A percentile compares a stretch with the other conserved stretches of the same genome.
Conservation (phyloP, 192 early-diverging fungal species). For the Chytriomyces hyalinus region DNA sequence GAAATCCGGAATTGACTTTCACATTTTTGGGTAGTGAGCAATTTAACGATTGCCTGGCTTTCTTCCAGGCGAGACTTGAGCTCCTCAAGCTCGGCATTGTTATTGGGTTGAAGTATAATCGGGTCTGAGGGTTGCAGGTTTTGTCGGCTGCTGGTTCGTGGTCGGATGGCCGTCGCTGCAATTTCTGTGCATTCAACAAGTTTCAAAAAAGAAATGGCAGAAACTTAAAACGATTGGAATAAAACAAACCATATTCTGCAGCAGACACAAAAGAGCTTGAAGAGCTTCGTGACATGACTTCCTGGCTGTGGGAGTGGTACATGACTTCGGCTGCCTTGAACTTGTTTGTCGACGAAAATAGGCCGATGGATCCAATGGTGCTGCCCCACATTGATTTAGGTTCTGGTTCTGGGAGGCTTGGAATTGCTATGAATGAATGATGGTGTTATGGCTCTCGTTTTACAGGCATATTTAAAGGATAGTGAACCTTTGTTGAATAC, state of each 20-base stretch:
- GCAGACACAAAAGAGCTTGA: not conserved
- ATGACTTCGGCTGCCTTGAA: too few relatives aligned
- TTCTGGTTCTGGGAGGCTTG: not conserved
- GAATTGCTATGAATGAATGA: not conserved
- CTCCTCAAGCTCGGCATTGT: not conserved
- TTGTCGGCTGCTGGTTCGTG: not conserved
- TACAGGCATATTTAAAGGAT: not conserved
- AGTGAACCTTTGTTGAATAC: not conserved
- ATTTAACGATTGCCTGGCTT: not conserved
- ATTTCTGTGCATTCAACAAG: not conserved
- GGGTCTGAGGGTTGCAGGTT: not conserved
- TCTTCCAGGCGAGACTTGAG: conserved; percentile 1
- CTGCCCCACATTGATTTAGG: not conserved
- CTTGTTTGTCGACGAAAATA: not conserved
- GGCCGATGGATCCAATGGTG: not conserved
- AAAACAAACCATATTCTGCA: not conserved
- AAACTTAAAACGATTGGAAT: not conserved
- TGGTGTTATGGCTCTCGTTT: not conserved
- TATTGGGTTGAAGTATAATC: not conserved
- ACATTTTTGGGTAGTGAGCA: not conserved
- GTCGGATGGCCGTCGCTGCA: not conserved
- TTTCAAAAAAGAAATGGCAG: not conserved
- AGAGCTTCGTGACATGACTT: too few relatives aligned
- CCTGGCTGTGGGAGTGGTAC: too few relatives aligned
- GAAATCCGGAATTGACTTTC: too few relatives aligned